Base-by-base conservation (phyloP, 164 flowering plant genomes). In the Aristolochia fimbriata region DNA sequence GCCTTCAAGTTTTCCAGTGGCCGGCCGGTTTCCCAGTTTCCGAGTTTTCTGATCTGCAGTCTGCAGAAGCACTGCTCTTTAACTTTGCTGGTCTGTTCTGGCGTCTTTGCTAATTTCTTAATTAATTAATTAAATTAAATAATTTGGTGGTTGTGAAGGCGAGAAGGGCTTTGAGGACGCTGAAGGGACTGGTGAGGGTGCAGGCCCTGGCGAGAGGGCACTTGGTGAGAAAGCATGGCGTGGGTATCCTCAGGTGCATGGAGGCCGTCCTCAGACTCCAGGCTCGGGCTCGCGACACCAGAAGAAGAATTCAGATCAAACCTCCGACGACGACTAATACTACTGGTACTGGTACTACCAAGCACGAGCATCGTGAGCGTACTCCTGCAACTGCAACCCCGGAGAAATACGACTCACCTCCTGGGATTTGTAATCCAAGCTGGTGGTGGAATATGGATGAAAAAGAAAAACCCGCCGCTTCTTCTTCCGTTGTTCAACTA, bases 201-300 rank as follows among this genome's bases (percentile, higher is more conserved):
- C 98, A 93, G 65, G 97, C 98, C 6, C 63, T 90, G 60, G 97
- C 84, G 48, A 84, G 94, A 73, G 99, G 99, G 51, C 85, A 83
- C 70, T 81, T 90, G 57, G 88, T 88, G 66, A 74, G 99, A 61
- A 90, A 88, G 64, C 85, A 85, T 67, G 83, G 83, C 27, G 77
- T 85, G 14, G 90, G 83, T 65, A 82, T 79, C 73, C 77, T 92
- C 27, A 70, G 84, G 55, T 78, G 89, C 50, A 83, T 93, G 96
- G 96, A 93, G 59, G 85, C 96, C 5, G 61, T 88, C 74, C 89
- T 81, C n/a, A 76, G 92, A 59, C 78, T 85, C 48, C 99, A 93
- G 65, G 76, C 83, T 9, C 83, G 91, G 56, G 94, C 84, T 15
- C 80, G 96, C 27, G 85, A 84, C 16, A 64, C 59, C 61, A 84